Conservation (phyloP, 257 asterid genomes). For the Nicotiana benthamiana region DNA sequence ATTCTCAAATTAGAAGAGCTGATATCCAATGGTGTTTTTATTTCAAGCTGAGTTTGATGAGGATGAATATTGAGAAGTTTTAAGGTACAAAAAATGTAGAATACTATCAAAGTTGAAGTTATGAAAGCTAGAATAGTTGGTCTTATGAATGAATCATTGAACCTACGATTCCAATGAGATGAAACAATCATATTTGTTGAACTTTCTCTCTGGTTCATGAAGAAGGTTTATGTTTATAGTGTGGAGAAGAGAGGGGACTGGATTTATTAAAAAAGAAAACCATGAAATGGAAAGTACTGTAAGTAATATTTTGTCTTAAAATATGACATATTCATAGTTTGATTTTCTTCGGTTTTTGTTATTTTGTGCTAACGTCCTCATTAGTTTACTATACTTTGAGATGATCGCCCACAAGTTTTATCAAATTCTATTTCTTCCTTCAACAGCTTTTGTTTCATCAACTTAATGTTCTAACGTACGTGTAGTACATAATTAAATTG, state of each 20-base stretch:
- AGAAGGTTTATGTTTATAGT: neutral
- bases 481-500: neutral
- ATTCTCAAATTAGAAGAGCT: neutral
- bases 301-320: neutral
- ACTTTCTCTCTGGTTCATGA: neutral
- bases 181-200: neutral
- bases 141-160: conserved; percentile 12
- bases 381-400: neutral
- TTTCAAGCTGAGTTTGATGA: conserved; percentile 8
- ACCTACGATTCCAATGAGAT: conserved; percentile 6
- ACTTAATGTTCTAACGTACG: neutral
- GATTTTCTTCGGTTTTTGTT: neutral
- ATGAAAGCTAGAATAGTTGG: conserved; percentile 27
- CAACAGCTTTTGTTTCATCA: neutral
- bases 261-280: too few relatives aligned
- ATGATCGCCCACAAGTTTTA: neutral
- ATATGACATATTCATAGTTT: neutral
- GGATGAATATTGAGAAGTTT: conserved; percentile 18
- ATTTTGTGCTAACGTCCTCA: too few relatives aligned
- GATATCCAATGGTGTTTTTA: conserved; percentile 4
- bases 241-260: neutral
- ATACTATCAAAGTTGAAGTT: conserved; percentile 20
- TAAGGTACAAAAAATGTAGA: conserved; percentile 24
- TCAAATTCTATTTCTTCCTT: neutral
- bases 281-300: too few relatives aligned